phyloP scores from a whole-genome alignment of 2,329 filamentous ascomycete genomes.

The Elsinoe ampelina region DNA sequence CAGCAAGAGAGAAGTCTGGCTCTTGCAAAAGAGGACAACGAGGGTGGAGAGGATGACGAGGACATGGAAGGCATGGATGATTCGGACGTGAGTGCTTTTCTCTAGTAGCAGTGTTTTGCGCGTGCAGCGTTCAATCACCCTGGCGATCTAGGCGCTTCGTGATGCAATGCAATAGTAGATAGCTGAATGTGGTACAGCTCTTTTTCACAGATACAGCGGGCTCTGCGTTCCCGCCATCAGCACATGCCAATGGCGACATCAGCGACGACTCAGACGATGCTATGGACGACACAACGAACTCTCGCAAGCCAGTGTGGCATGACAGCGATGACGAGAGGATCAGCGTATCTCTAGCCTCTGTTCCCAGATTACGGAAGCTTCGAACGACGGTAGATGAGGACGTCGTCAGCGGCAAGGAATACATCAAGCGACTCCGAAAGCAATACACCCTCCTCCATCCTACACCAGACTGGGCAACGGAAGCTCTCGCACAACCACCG shows the following conservation, averaged over 20 bases:
- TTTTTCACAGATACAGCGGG: conserved; percentile 72
- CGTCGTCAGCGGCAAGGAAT: conserved; percentile 76
- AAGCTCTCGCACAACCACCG: conserved; percentile 32
- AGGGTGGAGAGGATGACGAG: conserved; percentile 33
- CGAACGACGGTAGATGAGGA: conserved; percentile 75
- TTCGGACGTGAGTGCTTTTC: conserved; percentile 34
- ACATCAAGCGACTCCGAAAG: conserved; percentile 66
- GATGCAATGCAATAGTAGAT: neutral
- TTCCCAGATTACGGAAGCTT: conserved; percentile 71
- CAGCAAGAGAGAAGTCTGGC: conserved; percentile 2
- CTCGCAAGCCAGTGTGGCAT: conserved; percentile 86
- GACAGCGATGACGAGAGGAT: conserved; percentile 93
- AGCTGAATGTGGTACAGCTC: conserved; percentile 53
- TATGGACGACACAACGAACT: conserved; percentile 31
- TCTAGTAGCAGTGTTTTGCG: neutral
- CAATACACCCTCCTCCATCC: conserved; percentile 57
- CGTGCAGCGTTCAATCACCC: too few relatives aligned
- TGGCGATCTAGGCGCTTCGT: too few relatives aligned
- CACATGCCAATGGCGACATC: conserved; percentile 32
- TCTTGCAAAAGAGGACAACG: neutral
- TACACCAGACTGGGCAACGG: conserved; percentile 51
- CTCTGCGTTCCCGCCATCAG: conserved; percentile 26
- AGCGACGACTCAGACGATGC: conserved; percentile 34
- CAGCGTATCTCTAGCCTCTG: conserved; percentile 68
- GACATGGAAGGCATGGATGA: conserved; percentile 80